A percentile compares a stretch with the other conserved stretches of the same genome.
These are phyloP conservation scores for Monilinia laxa DNA, from an alignment of 2,329 filamentous ascomycete genomes.

Conservation along the genomic window DNA sequence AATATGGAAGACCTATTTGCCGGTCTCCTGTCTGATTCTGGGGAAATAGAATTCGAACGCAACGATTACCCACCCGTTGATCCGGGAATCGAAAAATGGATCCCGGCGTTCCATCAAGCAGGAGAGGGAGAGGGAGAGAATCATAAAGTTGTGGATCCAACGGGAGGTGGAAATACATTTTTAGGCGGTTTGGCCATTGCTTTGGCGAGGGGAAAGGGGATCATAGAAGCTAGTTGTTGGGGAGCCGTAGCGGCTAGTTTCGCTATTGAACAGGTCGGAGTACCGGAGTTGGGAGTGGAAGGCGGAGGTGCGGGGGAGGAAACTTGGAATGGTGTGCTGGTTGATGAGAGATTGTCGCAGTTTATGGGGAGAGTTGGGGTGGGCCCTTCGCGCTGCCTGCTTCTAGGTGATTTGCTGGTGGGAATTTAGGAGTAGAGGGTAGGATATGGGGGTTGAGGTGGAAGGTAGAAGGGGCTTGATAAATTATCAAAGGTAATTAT, in stretches of 20 bases:
- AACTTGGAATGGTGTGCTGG: conserved; percentile 59
- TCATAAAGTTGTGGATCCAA: conserved; percentile 74
- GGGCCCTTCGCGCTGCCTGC: neutral
- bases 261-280: conserved; percentile 90
- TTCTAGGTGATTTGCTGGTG: neutral
- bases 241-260: conserved; percentile 85
- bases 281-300: conserved; percentile 58
- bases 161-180: conserved; percentile 91
- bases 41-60: conserved; percentile 45
- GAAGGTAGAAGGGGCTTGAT: too few relatives aligned
- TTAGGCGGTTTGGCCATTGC: conserved; percentile 61
- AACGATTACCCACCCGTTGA: conserved; percentile 54
- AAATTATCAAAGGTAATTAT: too few relatives aligned
- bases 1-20: conserved; percentile 64
- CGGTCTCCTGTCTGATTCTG: conserved; percentile 55
- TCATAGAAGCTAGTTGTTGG: conserved; percentile 73
- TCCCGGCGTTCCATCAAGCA: conserved; percentile 69
- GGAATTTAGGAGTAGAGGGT: too few relatives aligned
- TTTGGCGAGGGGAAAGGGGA: conserved; percentile 56
- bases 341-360: conserved; percentile 53
- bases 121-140: conserved; percentile 9
- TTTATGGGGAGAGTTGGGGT: conserved; percentile 42
- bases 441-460: too few relatives aligned
- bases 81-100: conserved; percentile 63
- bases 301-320: conserved; percentile 50